Evolutionary conservation across 2,329 filamentous ascomycete species (phyloP), one percentile per base, ranked within the genome.

Genomic region (Colletotrichum echinochloae): DNA sequence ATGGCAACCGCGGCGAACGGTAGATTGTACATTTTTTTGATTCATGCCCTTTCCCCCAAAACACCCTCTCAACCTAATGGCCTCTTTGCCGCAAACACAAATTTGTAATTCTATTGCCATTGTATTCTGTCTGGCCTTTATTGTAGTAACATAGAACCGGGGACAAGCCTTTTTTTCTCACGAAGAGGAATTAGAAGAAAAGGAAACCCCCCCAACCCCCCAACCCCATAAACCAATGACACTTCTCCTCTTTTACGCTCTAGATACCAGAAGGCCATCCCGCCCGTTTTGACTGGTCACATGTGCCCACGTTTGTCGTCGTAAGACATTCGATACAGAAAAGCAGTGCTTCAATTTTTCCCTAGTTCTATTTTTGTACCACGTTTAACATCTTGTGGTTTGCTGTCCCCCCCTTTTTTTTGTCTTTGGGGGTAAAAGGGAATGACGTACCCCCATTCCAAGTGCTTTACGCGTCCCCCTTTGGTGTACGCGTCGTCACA

Each of bases 21-120:
- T 71, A 68, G 59, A 71, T 63, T 60, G 68, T 71, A 71, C 52
- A 71, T 71, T 67, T 70, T n/a, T n/a, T n/a, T n/a, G n/a, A n/a
- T n/a, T 6, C 26, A 28, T 33, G 51, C 39, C 12, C 48, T 26
- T 52, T 14, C 33, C 23, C 18, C n/a, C 41, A 2, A 11, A 37
- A 37, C 41, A 16, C 18, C 49, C 48, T n/a, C n/a, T n/a, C 48
- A 28, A 63, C 66, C 66, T 70, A 54, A 60, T n/a, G 54, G 63
- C 37, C 49, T 44, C 37, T 39, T 23, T 30, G 37, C 41, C 39
- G 37, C 33, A 20, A 39, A 48, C 33, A 41, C 23, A 30, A 52
- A 26, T 51, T 54, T 72, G 66, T 72, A 70, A 65, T 62, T 55
- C 52, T 72, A 65, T 46, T 49, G 39, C 55, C 44, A 5, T 35